Conservation (phyloP, 495 filamentous ascomycete genomes). For the Talaromyces proteolyticus region DNA sequence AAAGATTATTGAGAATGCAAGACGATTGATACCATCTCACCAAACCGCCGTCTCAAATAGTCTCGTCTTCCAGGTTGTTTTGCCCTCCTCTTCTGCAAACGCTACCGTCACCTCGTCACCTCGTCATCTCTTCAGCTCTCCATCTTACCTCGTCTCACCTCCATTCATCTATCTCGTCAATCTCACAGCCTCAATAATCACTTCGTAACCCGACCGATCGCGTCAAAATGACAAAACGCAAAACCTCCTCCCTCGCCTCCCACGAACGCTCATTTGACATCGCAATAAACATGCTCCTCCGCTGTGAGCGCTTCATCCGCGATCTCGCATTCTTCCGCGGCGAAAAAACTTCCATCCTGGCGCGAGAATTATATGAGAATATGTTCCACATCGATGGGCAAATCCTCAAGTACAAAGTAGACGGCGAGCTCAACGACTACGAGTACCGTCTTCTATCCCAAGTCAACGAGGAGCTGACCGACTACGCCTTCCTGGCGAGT, state of each 20-base stretch:
- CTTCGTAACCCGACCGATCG: too few relatives aligned
- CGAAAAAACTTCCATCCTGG: not conserved
- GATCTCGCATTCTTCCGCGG: not conserved
- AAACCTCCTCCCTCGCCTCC: not conserved
- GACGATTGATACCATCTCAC: too few relatives aligned
- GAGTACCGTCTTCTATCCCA: not conserved
- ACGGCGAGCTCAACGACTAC: not conserved
- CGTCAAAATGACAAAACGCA: not conserved
- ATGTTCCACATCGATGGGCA: not conserved
- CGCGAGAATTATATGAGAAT: not conserved
- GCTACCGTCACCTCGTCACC: too few relatives aligned
- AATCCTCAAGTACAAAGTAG: not conserved
- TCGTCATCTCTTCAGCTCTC: too few relatives aligned
- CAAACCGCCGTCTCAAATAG: too few relatives aligned
- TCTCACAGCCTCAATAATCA: too few relatives aligned
- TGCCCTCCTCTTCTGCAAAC: too few relatives aligned
- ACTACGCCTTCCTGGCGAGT: not conserved
- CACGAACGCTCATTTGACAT: not conserved
- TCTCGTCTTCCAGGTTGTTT: too few relatives aligned
- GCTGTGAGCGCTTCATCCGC: not conserved
- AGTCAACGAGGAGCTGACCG: not conserved
- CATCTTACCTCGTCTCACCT: too few relatives aligned
- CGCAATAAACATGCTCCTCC: not conserved
- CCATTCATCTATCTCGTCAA: too few relatives aligned
- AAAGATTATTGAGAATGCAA: too few relatives aligned